phyloP scores from a whole-genome alignment of 305 asterid species.

The Withania somnifera region DNA sequence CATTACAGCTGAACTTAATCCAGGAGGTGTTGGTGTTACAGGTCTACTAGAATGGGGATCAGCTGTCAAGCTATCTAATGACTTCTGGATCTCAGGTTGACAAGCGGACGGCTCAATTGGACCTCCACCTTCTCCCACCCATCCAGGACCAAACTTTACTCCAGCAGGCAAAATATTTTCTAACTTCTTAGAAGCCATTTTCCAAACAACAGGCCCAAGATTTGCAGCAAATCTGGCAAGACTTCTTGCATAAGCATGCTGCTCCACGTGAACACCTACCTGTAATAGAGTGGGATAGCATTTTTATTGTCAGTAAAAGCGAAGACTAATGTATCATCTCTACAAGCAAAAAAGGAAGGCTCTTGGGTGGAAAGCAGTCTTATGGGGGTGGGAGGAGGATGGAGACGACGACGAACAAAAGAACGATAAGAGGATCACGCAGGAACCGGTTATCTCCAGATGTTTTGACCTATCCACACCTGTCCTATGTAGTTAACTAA shows the following conservation, averaged over 20 bases:
- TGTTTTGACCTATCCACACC: neutral
- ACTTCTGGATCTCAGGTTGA: slow-evolving; percentile 37
- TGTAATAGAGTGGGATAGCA: slow-evolving; percentile 10
- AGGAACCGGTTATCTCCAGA: neutral
- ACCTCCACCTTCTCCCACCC: slow-evolving; percentile 65
- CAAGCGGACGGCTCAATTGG: slow-evolving; percentile 24
- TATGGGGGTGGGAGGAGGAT: neutral
- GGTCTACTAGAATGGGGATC: slow-evolving; percentile 32
- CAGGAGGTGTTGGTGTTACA: slow-evolving; percentile 24
- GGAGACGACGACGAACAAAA: neutral
- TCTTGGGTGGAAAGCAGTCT: neutral
- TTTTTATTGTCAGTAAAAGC: neutral
- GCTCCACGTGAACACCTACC: slow-evolving; percentile 64
- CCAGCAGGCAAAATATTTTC: slow-evolving; percentile 60
- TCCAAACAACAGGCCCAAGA: slow-evolving; percentile 77
- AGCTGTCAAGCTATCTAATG: slow-evolving; percentile 18
- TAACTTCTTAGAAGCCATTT: slow-evolving; percentile 54
- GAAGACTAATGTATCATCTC: neutral
- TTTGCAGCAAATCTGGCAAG: slow-evolving; percentile 66
- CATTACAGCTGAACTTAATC: slow-evolving; percentile 13
- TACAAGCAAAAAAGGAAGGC: neutral
- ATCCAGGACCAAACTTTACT: slow-evolving; percentile 77
- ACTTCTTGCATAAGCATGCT: slow-evolving; percentile 65
- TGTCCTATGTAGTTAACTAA: neutral
- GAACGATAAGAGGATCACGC: neutral